Base-by-base conservation (phyloP, 2,329 filamentous ascomycete genomes). In the Aspergillus sclerotialis region DNA sequence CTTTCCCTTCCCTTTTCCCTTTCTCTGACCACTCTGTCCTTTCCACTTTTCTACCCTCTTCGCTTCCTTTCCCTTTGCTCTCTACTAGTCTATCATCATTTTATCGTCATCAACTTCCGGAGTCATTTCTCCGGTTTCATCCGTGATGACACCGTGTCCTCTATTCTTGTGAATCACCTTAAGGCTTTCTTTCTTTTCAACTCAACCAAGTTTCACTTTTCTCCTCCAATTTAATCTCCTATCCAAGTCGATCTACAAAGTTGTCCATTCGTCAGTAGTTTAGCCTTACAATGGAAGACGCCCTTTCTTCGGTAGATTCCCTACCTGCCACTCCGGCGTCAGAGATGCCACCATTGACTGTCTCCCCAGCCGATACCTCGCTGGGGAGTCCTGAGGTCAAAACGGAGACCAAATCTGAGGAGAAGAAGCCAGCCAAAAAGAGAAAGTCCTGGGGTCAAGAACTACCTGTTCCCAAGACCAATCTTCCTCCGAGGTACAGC, bases 381-480 rank as follows among this genome's bases (percentile, higher is more conserved):
- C 39, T 64, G 13, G 45, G 59, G 4, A 38, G 48, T 3, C 43
- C 55, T 2, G 49, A 52, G 13, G 53, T 52, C 37, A 35, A 33
- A 7, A 38, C 49, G 16, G 40, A 46, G 16, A 44, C 25, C 24
- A 56, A 48, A 41, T 28, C 61, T 0, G 75, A 81, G 30, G 62
- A 65, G 40, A 86, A 84, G 73, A 92, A 86, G 69, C 73, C 76
- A 1, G 68, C 74, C 23, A 95, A 95, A 78, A 95, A 95, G 78
- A 76, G 92, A 54, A 98, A 96, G 69, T 96, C 92, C 31, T 98
- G 92, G 92, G 92, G 92, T 32, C 92, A 98, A 65, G 86, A 94
- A 60, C 79, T 96, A 26, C 92, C 92, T 12, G 86, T 93, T 57
- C 92, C 92, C 28, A 96, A 95, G 75, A 96, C 92, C 19, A 93